Conservation (phyloP, 352 stramenopile species). For the Globisporangium carolinianum region DNA sequence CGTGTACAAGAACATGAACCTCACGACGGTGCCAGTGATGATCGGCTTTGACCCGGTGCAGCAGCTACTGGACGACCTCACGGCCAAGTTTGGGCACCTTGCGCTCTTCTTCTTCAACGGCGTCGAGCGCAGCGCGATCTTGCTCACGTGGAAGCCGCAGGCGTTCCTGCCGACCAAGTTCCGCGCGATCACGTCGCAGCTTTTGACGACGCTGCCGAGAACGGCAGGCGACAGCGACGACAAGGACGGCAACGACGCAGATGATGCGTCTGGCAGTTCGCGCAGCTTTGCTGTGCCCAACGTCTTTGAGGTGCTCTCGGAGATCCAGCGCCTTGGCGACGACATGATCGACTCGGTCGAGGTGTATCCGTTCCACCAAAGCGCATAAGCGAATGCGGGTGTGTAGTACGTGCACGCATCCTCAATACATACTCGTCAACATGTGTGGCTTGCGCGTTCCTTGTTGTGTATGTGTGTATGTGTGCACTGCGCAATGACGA, state of each 20-base stretch:
- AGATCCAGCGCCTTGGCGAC: slow-evolving; percentile 64
- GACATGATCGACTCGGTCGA: slow-evolving; percentile 48
- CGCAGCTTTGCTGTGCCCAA: slow-evolving; percentile 58
- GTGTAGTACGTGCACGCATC: no score
- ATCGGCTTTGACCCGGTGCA: slow-evolving; percentile 72
- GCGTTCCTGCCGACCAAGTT: slow-evolving; percentile 78
- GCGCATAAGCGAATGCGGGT: neutral
- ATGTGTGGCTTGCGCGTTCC: no score
- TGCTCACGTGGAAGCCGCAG: slow-evolving; percentile 74
- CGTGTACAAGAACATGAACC: slow-evolving; percentile 86
- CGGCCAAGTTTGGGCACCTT: slow-evolving; percentile 51
- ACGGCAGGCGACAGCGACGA: slow-evolving; percentile 13
- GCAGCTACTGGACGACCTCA: slow-evolving; percentile 52
- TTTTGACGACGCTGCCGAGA: slow-evolving; percentile 49
- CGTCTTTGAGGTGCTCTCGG: slow-evolving; percentile 67
- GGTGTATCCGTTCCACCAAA: slow-evolving; percentile 41
- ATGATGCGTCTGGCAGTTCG: slow-evolving; percentile 7
- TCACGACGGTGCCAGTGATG: slow-evolving; percentile 52
- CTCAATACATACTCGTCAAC: no score
- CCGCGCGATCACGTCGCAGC: slow-evolving; percentile 64
- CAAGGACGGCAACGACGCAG: slow-evolving; percentile 14
- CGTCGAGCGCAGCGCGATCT: slow-evolving; percentile 52
- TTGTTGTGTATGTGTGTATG: no score
- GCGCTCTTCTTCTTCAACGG: slow-evolving; percentile 78
- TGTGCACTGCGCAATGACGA: no score